These are phyloP conservation scores for Nitzschia sp. DNA, from an alignment of 108 stramenopile species.

Conservation along the genomic window DNA sequence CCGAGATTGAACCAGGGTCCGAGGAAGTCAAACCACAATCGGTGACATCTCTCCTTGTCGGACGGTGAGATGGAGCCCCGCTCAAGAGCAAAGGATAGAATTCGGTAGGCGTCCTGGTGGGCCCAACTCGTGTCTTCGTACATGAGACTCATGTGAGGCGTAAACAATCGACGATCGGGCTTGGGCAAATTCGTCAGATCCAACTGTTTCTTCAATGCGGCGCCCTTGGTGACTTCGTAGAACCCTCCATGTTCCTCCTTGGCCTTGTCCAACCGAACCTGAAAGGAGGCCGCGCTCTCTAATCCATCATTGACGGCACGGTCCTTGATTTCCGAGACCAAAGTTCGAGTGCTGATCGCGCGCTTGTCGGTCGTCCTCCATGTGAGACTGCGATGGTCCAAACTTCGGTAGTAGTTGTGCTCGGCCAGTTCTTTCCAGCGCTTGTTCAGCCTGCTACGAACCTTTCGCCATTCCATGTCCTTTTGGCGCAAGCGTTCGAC, in stretches of 20 bases:
- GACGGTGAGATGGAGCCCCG: constrained; percentile 71
- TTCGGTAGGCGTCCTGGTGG: constrained; percentile 81
- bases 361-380: constrained; percentile 85
- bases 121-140: constrained; percentile 73
- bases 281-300: constrained; percentile 72
- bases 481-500: constrained; percentile 97
- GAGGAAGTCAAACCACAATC: constrained; percentile 85
- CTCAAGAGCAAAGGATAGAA: constrained; percentile 83
- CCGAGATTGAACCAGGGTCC: constrained; percentile 81
- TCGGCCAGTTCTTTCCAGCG: constrained; percentile 89
- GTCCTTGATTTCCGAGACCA: constrained; percentile 86
- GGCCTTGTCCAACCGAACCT: constrained; percentile 75
- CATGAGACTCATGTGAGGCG: constrained; percentile 78
- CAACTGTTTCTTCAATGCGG: constrained; percentile 43
- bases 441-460: constrained; percentile 79
- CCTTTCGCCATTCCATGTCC: constrained; percentile 87
- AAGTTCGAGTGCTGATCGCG: constrained; percentile 78
- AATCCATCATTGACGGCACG: constrained; percentile 72
- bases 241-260: constrained; percentile 87
- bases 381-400: constrained; percentile 86
- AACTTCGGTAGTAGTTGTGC: constrained; percentile 81
- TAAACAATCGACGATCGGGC: constrained; percentile 75
- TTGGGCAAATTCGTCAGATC: constrained; percentile 78
- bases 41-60: constrained; percentile 85
- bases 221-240: constrained; percentile 82